phyloP scores from a whole-genome alignment of 441 rosid species.

The Corymbia citriodora region DNA sequence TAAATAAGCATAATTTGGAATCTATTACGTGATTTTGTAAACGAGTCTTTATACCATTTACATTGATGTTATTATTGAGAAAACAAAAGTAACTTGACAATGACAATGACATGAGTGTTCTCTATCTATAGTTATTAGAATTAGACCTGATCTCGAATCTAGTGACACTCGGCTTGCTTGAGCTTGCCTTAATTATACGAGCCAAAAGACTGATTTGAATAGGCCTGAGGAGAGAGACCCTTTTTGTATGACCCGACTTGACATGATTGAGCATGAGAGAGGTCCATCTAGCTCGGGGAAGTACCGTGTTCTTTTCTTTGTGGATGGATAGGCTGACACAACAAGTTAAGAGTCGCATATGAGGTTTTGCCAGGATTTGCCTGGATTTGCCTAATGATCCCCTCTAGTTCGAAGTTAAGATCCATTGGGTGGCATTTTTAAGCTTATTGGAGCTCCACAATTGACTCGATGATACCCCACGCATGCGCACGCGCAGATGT shows the following conservation, averaged over 20 bases:
- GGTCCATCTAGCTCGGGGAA: not conserved
- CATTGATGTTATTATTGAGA: not conserved
- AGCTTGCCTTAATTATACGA: not conserved
- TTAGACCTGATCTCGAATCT: not conserved
- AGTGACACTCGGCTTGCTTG: rapidly evolving
- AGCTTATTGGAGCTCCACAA: not conserved
- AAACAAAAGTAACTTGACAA: not conserved
- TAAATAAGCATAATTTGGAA: not conserved
- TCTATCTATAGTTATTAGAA: not conserved
- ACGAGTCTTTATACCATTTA: not conserved
- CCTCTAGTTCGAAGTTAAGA: not conserved
- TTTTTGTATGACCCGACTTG: rapidly evolving
- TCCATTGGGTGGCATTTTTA: not conserved
- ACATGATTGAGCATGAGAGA: not conserved
- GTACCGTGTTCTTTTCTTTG: not conserved
- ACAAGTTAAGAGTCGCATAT: not conserved
- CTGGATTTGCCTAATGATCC: not conserved
- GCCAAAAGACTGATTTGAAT: not conserved
- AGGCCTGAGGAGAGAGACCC: not conserved
- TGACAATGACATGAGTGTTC: not conserved
- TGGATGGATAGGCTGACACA: not conserved
- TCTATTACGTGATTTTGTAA: too few species aligned
- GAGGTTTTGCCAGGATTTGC: not conserved
- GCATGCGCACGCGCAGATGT: not conserved
- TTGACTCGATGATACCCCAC: not conserved